Evolutionary conservation across 2,329 filamentous ascomycete genomes (phyloP).

Genomic region (Alternaria metachromatica): DNA sequence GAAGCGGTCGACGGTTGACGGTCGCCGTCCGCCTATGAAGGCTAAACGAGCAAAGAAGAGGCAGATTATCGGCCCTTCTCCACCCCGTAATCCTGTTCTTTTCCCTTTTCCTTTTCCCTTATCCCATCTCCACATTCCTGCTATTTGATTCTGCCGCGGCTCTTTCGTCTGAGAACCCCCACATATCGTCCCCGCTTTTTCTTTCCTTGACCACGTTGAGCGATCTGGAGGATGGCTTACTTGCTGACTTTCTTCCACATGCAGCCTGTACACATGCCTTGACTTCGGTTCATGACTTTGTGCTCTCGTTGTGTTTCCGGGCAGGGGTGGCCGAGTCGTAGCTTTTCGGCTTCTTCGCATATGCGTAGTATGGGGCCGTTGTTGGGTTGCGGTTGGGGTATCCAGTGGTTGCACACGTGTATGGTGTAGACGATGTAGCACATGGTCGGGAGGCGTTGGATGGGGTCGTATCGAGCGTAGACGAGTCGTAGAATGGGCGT

Average conservation of each 20-base stretch:
- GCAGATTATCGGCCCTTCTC: not conserved
- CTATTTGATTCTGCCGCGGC: not conserved
- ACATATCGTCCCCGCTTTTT: conserved; percentile 5
- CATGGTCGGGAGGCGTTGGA: conserved; percentile 23
- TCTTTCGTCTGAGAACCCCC: not conserved
- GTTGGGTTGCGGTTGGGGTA: conserved; percentile 35
- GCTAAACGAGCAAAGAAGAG: not conserved
- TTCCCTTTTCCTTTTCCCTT: not conserved
- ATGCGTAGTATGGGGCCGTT: conserved; percentile 38
- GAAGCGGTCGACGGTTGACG: not conserved
- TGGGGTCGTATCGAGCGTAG: not conserved
- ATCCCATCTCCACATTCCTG: not conserved
- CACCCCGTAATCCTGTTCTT: not conserved
- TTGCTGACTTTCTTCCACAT: conserved; percentile 33
- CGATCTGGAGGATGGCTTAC: not conserved
- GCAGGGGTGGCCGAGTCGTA: conserved; percentile 36
- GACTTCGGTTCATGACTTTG: conserved; percentile 38
- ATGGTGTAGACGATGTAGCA: conserved; percentile 44
- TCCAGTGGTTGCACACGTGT: conserved; percentile 42
- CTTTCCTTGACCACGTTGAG: not conserved
- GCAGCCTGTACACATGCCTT: conserved; percentile 41
- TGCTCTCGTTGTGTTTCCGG: conserved; percentile 37
- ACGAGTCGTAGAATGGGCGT: not conserved
- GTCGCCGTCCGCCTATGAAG: not conserved
- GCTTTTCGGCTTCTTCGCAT: conserved; percentile 35